Evolutionary conservation across 306 rosid genomes (phyloP).

Genomic region (Dryas octopetala): DNA sequence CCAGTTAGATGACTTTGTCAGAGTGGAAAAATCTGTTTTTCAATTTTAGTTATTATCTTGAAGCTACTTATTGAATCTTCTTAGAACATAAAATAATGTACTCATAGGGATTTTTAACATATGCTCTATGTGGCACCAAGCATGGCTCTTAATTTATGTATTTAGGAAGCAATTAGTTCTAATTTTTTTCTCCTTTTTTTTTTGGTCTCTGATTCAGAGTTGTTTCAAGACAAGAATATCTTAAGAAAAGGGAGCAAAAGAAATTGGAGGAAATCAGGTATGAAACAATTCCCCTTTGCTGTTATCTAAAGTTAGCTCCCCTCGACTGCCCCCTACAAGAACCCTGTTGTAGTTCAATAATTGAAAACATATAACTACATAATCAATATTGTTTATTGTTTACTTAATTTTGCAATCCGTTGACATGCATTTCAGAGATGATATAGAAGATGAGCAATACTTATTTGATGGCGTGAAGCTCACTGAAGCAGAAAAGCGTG

Average conservation of each 20-base stretch:
- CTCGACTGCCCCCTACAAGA: background rate
- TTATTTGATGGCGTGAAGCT: conserved; percentile 73
- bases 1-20: background rate
- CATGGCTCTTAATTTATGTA: conserved; percentile 1
- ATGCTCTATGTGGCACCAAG: background rate
- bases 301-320: background rate
- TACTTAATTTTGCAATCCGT: too few species aligned
- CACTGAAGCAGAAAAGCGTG: conserved; percentile 63
- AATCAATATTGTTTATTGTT: background rate
- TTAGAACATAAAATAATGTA: conserved; percentile 3
- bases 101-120: background rate
- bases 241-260: conserved; percentile 91
- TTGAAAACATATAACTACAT: background rate
- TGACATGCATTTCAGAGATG: conserved; percentile 58
- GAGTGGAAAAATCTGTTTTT: background rate
- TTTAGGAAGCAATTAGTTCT: conserved; percentile 23
- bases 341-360: background rate
- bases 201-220: conserved; percentile 50
- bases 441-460: conserved; percentile 90
- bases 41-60: background rate
- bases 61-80: background rate
- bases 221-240: conserved; percentile 83
- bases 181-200: background rate
- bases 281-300: conserved; percentile 21
- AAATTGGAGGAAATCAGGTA: conserved; percentile 88